phyloP scores from a whole-genome alignment of 2,329 filamentous ascomycete genomes.

The Epicoccum nigrum region DNA sequence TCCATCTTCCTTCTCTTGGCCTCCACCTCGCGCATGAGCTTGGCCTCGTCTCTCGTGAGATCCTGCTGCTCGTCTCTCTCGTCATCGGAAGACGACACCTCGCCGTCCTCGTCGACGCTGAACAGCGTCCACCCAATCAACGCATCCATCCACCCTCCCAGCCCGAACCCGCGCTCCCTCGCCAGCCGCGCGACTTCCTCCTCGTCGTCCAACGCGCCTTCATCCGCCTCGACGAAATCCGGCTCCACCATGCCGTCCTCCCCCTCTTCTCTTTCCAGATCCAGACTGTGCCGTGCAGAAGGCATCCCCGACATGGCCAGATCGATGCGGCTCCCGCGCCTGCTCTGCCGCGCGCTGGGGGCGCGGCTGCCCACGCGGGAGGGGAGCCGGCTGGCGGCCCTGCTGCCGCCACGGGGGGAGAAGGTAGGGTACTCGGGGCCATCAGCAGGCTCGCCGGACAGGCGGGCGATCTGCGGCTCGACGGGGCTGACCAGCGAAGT shows the following conservation, averaged over 20 bases:
- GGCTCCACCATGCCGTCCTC: slow-evolving; percentile 44
- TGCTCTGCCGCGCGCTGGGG: slow-evolving; percentile 48
- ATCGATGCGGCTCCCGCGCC: slow-evolving; percentile 47
- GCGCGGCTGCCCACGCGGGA: slow-evolving; percentile 48
- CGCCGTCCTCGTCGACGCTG: slow-evolving; percentile 58
- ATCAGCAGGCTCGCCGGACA: slow-evolving; percentile 41
- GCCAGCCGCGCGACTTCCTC: slow-evolving; percentile 60
- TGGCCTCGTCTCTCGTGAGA: slow-evolving; percentile 46
- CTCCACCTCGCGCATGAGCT: slow-evolving; percentile 46
- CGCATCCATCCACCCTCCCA: slow-evolving; percentile 63
- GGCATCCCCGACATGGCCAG: slow-evolving; percentile 43
- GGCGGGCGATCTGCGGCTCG: slow-evolving; percentile 37
- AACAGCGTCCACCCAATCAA: slow-evolving; percentile 65
- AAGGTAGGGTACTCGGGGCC: slow-evolving; percentile 35
- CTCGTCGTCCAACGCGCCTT: slow-evolving; percentile 56
- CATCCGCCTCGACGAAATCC: slow-evolving; percentile 57
- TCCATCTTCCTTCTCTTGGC: slow-evolving; percentile 45
- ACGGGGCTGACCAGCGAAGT: slow-evolving; percentile 57
- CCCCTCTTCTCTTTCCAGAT: slow-evolving; percentile 35
- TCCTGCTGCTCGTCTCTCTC: background rate
- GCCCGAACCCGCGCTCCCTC: slow-evolving; percentile 58
- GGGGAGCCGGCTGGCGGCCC: slow-evolving; percentile 43
- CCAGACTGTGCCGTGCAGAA: slow-evolving; percentile 39
- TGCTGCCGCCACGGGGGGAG: slow-evolving; percentile 37
- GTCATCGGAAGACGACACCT: slow-evolving; percentile 42